phyloP scores from a whole-genome alignment of 2,329 filamentous ascomycete species.

The Trichoderma gracile region DNA sequence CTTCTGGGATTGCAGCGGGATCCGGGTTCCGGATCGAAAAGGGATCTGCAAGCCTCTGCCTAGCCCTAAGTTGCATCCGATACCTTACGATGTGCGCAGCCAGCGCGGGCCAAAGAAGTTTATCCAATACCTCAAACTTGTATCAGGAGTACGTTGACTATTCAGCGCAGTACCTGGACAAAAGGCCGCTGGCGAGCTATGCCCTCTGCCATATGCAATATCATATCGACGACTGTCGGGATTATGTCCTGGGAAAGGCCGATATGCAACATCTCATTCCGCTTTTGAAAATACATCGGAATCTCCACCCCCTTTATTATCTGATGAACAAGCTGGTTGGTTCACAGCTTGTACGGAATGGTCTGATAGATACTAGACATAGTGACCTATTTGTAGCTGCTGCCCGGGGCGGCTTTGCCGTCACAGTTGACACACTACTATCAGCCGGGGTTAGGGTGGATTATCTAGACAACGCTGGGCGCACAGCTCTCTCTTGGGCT shows the following conservation, averaged over 20 bases:
- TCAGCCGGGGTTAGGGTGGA: rapidly evolving
- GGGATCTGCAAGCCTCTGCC: background rate
- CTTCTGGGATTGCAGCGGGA: background rate
- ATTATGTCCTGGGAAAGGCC: rapidly evolving
- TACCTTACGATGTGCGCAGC: background rate
- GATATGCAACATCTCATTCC: background rate
- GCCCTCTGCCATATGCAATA: background rate
- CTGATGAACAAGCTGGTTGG: no score
- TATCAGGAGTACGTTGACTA: rapidly evolving
- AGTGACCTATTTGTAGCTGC: background rate
- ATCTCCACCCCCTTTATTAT: no score
- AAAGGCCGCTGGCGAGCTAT: background rate
- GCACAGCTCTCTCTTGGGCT: background rate
- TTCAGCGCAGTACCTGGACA: background rate
- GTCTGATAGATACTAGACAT: no score
- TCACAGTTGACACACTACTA: background rate
- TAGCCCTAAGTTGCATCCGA: background rate
- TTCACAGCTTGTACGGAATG: no score
- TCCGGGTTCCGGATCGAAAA: background rate
- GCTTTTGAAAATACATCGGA: rapidly evolving
- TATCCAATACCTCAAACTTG: background rate
- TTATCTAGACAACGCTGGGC: no score
- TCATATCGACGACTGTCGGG: background rate
- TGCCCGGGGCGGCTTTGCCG: background rate
- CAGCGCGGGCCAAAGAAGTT: background rate